A percentile compares a stretch with the other conserved stretches of the same genome.
These are phyloP conservation scores for Pseudocercospora crystallina DNA, from an alignment of 2,329 filamentous ascomycete species.

Conservation along the genomic window DNA sequence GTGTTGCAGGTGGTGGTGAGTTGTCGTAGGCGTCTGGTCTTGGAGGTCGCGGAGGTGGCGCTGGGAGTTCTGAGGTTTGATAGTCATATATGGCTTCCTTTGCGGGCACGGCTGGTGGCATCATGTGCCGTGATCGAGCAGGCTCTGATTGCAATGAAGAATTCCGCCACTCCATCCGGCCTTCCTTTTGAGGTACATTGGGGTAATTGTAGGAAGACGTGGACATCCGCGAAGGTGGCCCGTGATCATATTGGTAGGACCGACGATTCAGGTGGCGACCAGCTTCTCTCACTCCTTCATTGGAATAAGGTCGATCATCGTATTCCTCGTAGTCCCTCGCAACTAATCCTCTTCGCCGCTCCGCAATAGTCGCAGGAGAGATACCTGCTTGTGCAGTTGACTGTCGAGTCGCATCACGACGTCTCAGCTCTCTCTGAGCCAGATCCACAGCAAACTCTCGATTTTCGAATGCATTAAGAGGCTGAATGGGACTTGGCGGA, in stretches of 20 bases:
- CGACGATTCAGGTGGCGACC: conserved; percentile 25
- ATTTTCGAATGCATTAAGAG: conserved; percentile 67
- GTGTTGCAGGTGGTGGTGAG: conserved; percentile 30
- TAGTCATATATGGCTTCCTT: conserved; percentile 30
- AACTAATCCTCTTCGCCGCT: conserved; percentile 29
- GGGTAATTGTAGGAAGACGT: conserved; percentile 43
- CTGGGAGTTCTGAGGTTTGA: conserved; percentile 10
- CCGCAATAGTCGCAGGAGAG: conserved; percentile 42
- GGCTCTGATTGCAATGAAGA: conserved; percentile 16
- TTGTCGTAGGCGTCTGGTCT: conserved; percentile 25
- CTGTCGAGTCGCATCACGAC: conserved; percentile 61
- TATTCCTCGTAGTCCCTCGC: conserved; percentile 22
- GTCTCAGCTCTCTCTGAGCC: conserved; percentile 68
- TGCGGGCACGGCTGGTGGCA: conserved; percentile 29
- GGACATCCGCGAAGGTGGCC: conserved; percentile 1
- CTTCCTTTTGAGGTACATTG: conserved; percentile 43
- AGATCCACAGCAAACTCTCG: conserved; percentile 74
- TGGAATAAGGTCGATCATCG: conserved; percentile 5
- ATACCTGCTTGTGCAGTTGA: conserved; percentile 55
- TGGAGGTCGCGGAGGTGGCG: conserved; percentile 32
- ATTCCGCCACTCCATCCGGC: conserved; percentile 33
- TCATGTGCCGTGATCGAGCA: conserved; percentile 24
- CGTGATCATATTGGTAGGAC: conserved; percentile 9
- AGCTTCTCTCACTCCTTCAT: conserved; percentile 28
- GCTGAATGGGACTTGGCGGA: conserved; percentile 17